Conservation (phyloP, 345 rosid species). For the Bretschneidera sinensis region DNA sequence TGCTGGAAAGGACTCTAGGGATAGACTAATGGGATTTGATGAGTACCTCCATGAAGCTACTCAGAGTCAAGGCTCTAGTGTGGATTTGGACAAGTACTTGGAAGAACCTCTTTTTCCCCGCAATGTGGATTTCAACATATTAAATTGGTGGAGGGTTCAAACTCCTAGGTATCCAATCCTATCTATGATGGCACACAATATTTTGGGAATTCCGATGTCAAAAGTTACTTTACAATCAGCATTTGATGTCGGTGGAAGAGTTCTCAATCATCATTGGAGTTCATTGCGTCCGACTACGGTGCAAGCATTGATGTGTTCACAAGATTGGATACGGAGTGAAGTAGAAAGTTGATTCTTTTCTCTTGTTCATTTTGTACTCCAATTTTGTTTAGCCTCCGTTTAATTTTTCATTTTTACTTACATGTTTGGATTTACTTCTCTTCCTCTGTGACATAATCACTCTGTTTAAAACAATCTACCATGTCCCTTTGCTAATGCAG, state of each 20-base stretch:
- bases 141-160: slow-evolving; percentile 89
- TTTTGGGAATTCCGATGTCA: slow-evolving; percentile 59
- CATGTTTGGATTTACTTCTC: not conserved
- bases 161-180: slow-evolving; percentile 68
- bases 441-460: not conserved
- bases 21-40: slow-evolving; percentile 62
- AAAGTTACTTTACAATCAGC: slow-evolving; percentile 39
- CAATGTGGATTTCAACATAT: slow-evolving; percentile 48
- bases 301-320: slow-evolving; percentile 78
- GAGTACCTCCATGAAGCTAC: slow-evolving; percentile 57
- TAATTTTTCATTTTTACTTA: too few relatives aligned
- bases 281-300: slow-evolving; percentile 48
- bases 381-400: not conserved
- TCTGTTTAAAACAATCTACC: not conserved
- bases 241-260: slow-evolving; percentile 35
- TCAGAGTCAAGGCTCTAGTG: slow-evolving; percentile 41
- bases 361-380: slow-evolving; percentile 4
- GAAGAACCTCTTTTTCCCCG: slow-evolving; percentile 87
- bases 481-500: not conserved
- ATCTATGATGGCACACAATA: slow-evolving; percentile 77
- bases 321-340: slow-evolving; percentile 68
- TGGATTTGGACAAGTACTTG: slow-evolving; percentile 74
- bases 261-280: slow-evolving; percentile 48
- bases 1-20: slow-evolving; percentile 34
- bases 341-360: slow-evolving; percentile 25